Base-by-base conservation (phyloP, 2,329 filamentous ascomycete genomes). In the Cladophialophora bantiana region DNA sequence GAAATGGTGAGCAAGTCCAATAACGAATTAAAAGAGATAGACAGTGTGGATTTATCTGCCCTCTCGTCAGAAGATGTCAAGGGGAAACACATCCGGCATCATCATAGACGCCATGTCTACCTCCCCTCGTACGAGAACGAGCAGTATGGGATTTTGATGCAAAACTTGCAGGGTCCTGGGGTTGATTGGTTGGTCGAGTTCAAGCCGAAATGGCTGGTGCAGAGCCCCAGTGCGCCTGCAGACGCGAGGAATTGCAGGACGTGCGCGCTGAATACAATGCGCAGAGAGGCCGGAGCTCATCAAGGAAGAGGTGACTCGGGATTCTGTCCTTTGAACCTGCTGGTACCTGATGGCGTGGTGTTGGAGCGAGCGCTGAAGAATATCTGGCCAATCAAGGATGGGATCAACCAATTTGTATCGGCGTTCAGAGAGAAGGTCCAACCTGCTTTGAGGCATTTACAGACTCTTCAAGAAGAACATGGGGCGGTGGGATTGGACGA, bases 201-300 rank as follows among this genome's bases (percentile, higher is more conserved):
- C 79, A 95, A 95, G 76, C 91, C 92, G 13, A 95, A 95, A 78
- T 95, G 92, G 92, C 85, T 95, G 32, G 80, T 84, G 7, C 91
- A 93, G 76, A 94, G 91, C 1, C 90, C 89, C 3, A 88, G 86
- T 42, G 91, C 91, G 0, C 92, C 91, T 1, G 32, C 75, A 0
- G 78, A 80, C 34, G 86, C 90, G 48, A 84, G 82, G 59, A 83
- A 90, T 59, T 95, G 92, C 78, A 87, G 92, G 36, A 93, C 90
- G 45, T 95, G 92, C 76, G 92, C 92, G 80, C 67, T 85, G 71
- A 75, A 82, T 55, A 82, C 82, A 35, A 80, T 81, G 79, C 82
- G 83, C 65, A 72, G 76, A 64, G 66, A 71, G 63, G 66, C 67
- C 59, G 77, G 76, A 53, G 71, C 70, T 61, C 71, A 74, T 35